phyloP scores from a whole-genome alignment of 768 basidiomycete species.

The Russula lepida region DNA sequence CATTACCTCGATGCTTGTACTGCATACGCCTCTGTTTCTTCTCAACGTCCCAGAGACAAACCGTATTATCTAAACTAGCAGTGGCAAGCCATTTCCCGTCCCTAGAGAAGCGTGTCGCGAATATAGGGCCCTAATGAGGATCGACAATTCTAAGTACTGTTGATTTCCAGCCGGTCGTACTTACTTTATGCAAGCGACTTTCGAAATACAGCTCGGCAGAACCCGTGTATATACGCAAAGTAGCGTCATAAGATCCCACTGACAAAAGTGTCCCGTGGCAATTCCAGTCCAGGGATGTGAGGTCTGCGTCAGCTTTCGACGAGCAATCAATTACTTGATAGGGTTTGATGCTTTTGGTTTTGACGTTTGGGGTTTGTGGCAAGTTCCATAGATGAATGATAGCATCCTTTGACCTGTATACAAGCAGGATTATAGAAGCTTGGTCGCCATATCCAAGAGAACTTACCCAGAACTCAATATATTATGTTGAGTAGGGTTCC shows the following conservation, averaged over 20 bases:
- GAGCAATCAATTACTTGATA: conserved; percentile 42
- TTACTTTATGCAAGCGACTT: conserved; percentile 58
- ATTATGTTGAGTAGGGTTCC: conserved; percentile 55
- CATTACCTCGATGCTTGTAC: conserved; percentile 58
- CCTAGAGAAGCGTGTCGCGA: conserved; percentile 68
- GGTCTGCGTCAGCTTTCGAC: conserved; percentile 44
- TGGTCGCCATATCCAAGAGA: background rate
- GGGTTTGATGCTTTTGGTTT: conserved; percentile 26
- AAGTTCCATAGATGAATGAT: conserved; percentile 67
- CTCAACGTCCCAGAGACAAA: conserved; percentile 71
- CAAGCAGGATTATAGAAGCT: background rate
- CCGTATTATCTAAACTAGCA: conserved; percentile 69
- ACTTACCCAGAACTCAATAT: conserved; percentile 69
- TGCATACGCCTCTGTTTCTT: conserved; percentile 53
- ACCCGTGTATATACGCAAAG: conserved; percentile 58
- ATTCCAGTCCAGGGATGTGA: conserved; percentile 76
- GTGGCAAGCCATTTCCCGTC: conserved; percentile 65
- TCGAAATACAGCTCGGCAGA: conserved; percentile 56
- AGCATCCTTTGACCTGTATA: conserved; percentile 63
- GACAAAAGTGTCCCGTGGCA: conserved; percentile 64
- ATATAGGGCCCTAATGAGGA: conserved; percentile 60
- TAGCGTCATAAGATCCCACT: conserved; percentile 68
- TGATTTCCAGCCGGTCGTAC: conserved; percentile 4
- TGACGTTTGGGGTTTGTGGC: conserved; percentile 32
- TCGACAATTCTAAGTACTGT: background rate